Evolutionary conservation across 306 rosid genomes (phyloP).

Genomic region (Glycine tomentella): DNA sequence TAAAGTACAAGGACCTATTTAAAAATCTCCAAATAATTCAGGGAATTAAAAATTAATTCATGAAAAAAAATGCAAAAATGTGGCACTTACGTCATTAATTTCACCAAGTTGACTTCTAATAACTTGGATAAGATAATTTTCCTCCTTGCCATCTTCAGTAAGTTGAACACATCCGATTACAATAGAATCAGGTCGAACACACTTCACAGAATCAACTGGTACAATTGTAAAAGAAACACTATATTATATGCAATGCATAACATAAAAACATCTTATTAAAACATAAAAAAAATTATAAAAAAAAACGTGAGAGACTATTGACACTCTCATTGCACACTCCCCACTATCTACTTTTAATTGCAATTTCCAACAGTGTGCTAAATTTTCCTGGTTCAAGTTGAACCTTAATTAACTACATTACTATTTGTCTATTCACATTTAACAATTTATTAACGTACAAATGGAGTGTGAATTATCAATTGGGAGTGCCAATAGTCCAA

Average conservation of each 20-base stretch:
- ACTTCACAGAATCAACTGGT: constrained; percentile 90
- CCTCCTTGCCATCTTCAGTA: constrained; percentile 73
- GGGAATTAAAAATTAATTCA: not conserved
- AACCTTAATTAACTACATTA: not conserved
- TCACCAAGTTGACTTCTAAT: constrained; percentile 74
- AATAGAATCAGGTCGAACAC: constrained; percentile 86
- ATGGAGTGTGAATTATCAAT: not conserved
- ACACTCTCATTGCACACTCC: no score
- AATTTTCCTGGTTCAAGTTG: not conserved
- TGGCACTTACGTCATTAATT: constrained; percentile 69
- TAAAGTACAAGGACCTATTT: not conserved
- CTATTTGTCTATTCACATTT: not conserved
- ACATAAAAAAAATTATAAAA: no score
- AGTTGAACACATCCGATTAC: constrained; percentile 86
- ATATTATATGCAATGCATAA: constrained; percentile 43
- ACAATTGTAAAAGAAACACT: constrained; percentile 51
- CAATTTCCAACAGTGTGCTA: not conserved
- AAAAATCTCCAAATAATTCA: not conserved
- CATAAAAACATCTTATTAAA: constrained; percentile 1
- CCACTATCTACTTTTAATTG: not conserved
- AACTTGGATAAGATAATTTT: constrained; percentile 80
- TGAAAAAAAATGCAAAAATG: constrained; percentile 27
- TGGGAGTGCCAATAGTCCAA: not conserved
- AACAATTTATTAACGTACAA: not conserved
- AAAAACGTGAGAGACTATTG: not conserved